These are phyloP conservation scores for Prunella vulgaris DNA, from an alignment of 257 asterid genomes.

Conservation along the genomic window DNA sequence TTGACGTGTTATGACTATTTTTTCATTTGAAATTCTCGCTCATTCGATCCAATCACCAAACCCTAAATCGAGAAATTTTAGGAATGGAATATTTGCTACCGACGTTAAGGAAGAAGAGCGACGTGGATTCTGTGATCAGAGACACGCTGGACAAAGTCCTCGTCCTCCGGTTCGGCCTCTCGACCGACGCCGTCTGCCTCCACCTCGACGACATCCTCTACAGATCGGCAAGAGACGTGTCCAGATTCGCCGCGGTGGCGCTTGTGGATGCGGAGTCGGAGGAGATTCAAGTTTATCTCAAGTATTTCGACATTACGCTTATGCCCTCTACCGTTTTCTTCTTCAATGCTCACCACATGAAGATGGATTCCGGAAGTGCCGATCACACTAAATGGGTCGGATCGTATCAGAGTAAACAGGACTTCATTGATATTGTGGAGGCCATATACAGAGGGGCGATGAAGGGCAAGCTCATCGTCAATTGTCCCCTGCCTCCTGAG, in stretches of 20 bases:
- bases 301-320: constrained; percentile 74
- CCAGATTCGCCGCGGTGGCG: constrained; percentile 76
- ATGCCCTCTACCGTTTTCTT: constrained; percentile 81
- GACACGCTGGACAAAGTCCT: constrained; percentile 89
- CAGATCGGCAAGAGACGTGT: constrained; percentile 76
- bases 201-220: constrained; percentile 83
- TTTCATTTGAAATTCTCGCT: neutral
- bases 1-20: too few species aligned
- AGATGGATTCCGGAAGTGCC: neutral
- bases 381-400: neutral
- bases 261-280: constrained; percentile 77
- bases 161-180: constrained; percentile 87
- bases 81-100: constrained; percentile 65
- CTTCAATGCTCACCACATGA: constrained; percentile 45
- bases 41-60: neutral
- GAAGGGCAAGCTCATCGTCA: neutral
- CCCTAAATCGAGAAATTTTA: neutral
- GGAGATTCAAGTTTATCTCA: constrained; percentile 74
- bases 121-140: constrained; percentile 65
- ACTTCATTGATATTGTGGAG: neutral
- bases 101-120: constrained; percentile 57
- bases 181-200: constrained; percentile 70
- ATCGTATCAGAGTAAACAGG: neutral
- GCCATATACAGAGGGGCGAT: neutral
- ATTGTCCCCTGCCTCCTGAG: neutral